Evolutionary conservation across 495 filamentous ascomycete species (phyloP).

Genomic region (Filosporella fistucella): DNA sequence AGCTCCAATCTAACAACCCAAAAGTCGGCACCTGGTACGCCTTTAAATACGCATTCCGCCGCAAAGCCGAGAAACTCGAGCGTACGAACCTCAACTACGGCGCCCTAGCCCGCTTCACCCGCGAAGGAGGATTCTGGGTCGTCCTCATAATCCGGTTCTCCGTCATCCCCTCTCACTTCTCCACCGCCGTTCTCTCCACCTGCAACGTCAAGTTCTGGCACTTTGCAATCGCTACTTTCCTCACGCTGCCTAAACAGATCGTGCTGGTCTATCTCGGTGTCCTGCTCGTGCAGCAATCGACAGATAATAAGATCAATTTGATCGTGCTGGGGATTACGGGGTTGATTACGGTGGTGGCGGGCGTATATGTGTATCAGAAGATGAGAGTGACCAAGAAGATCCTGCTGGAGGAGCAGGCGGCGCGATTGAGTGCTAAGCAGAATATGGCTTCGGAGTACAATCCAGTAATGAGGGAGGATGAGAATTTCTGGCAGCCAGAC

Average conservation of each 20-base stretch:
- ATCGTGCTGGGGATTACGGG: constrained; percentile 25
- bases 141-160: constrained; percentile 30
- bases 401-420: constrained; percentile 26
- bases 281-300: constrained; percentile 20
- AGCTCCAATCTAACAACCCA: neutral
- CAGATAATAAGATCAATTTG: constrained; percentile 24
- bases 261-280: constrained; percentile 32
- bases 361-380: constrained; percentile 22
- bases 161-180: constrained; percentile 29
- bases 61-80: constrained; percentile 24
- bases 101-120: constrained; percentile 25
- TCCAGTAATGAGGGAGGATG: no score
- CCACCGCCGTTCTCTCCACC: constrained; percentile 30
- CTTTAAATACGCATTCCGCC: constrained; percentile 25
- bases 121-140: constrained; percentile 29
- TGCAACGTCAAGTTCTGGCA: constrained; percentile 30
- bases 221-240: constrained; percentile 27
- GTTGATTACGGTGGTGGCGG: constrained; percentile 23
- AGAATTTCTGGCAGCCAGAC: no score
- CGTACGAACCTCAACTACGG: constrained; percentile 31
- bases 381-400: constrained; percentile 27
- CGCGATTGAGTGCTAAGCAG: constrained; percentile 6
- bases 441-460: no score
- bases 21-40: constrained; percentile 29
- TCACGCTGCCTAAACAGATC: constrained; percentile 31